phyloP scores from a whole-genome alignment of 176 grass and related monocot species.

The Dactylis glomerata region DNA sequence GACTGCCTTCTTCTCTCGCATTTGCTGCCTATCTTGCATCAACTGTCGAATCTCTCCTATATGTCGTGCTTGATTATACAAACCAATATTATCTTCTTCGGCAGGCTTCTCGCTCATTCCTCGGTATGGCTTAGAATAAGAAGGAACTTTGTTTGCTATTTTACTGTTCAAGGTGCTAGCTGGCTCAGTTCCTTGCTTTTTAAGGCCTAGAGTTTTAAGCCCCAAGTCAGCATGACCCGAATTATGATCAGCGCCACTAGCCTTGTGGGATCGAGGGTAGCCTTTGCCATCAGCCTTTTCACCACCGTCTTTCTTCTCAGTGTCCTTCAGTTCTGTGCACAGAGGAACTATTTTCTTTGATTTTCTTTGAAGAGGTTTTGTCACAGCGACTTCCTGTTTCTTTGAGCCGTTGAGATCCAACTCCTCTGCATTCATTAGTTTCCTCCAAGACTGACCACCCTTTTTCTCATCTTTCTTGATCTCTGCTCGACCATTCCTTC shows the following conservation, averaged over 20 bases:
- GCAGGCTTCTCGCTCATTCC: conserved; percentile 10
- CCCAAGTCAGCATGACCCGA: conserved; percentile 41
- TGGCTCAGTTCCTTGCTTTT: conserved; percentile 43
- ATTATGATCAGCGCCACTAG: conserved; percentile 33
- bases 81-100: conserved; percentile 36
- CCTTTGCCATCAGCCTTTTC: too few relatives aligned
- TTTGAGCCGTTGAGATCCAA: conserved; percentile 47
- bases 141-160: conserved; percentile 53
- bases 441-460: conserved; percentile 11
- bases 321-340: conserved; percentile 8
- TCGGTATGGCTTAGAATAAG: conserved; percentile 62
- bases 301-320: background rate
- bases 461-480: conserved; percentile 34
- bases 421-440: conserved; percentile 22
- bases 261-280: conserved; percentile 14
- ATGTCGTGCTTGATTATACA: conserved; percentile 7
- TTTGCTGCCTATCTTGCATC: conserved; percentile 32
- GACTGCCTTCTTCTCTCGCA: conserved; percentile 18
- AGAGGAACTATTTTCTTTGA: conserved; percentile 20
- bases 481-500: conserved; percentile 35
- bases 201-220: conserved; percentile 41
- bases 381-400: conserved; percentile 35
- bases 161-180: too few relatives aligned
- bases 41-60: conserved; percentile 15
- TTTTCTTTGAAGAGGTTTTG: conserved; percentile 35